Percentiles rank a stretch among this genome's conserved stretches.
Evolutionary conservation across 495 filamentous ascomycete species (phyloP).

Genomic region (Letharia columbiana): DNA sequence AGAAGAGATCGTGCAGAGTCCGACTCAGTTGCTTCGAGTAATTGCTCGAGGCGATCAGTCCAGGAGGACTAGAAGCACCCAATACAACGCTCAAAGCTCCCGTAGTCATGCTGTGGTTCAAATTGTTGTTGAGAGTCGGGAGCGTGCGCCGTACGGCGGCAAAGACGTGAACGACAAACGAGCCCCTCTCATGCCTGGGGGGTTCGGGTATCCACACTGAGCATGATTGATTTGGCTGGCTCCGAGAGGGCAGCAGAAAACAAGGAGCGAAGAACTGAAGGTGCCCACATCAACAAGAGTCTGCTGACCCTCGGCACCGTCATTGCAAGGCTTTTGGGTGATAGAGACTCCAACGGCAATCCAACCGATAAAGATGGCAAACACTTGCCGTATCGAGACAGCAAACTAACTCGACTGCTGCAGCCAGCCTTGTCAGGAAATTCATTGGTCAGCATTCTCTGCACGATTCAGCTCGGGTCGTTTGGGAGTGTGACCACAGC

Average conservation of each 20-base stretch:
- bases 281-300: constrained; percentile 97
- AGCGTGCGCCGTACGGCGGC: constrained; percentile 52
- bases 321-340: constrained; percentile 75
- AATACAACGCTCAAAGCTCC: constrained; percentile 93
- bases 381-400: constrained; percentile 92
- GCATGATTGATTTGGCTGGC: constrained; percentile 91
- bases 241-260: constrained; percentile 92
- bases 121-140: constrained; percentile 94
- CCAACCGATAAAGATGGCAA: constrained; percentile 68
- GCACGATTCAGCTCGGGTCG: constrained; percentile 77
- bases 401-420: constrained; percentile 87
- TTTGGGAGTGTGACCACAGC: constrained; percentile 53
- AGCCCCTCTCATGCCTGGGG: constrained; percentile 70
- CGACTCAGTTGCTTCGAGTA: constrained; percentile 87
- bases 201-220: constrained; percentile 89
- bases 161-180: constrained; percentile 61
- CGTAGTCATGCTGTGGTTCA: constrained; percentile 97
- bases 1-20: constrained; percentile 97
- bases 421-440: constrained; percentile 90
- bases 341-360: constrained; percentile 75
- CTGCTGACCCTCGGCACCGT: constrained; percentile 91
- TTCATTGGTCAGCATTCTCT: constrained; percentile 93
- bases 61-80: constrained; percentile 80
- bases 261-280: constrained; percentile 89
- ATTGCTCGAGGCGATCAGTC: constrained; percentile 93